phyloP scores from a whole-genome alignment of 2,329 filamentous ascomycete species.

The Penicillium polonicum region DNA sequence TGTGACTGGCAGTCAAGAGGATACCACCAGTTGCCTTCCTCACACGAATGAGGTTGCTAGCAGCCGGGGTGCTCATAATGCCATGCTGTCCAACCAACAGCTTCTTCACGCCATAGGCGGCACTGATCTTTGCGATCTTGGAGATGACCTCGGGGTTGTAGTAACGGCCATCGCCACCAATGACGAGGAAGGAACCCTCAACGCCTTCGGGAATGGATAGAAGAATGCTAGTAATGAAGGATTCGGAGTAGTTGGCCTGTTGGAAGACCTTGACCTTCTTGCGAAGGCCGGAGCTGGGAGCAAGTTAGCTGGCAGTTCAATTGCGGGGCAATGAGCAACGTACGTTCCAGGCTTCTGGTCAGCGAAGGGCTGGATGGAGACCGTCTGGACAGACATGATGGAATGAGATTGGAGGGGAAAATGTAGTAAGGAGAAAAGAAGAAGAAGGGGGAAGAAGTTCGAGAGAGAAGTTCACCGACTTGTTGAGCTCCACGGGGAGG shows the following conservation, averaged over 20 bases:
- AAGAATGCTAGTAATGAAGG: constrained; percentile 90
- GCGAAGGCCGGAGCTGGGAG: constrained; percentile 82
- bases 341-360: constrained; percentile 99
- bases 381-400: constrained; percentile 42
- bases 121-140: constrained; percentile 94
- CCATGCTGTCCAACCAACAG: constrained; percentile 93
- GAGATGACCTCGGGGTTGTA: constrained; percentile 97
- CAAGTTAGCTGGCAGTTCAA: constrained; percentile 17
- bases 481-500: constrained; percentile 21
- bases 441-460: constrained; percentile 9
- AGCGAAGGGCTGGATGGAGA: constrained; percentile 77
- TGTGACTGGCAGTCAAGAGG: constrained; percentile 94
- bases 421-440: constrained; percentile 6
- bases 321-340: constrained; percentile 46
- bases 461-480: constrained; percentile 26
- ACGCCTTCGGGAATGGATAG: constrained; percentile 94
- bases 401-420: constrained; percentile 5
- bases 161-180: constrained; percentile 94
- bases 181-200: constrained; percentile 85
- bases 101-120: constrained; percentile 98
- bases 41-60: constrained; percentile 93
- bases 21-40: constrained; percentile 95
- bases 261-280: constrained; percentile 99
- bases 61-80: constrained; percentile 93
- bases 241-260: constrained; percentile 90